These are phyloP conservation scores for Cochliopodium minus DNA, from an alignment of 208 protist species.

Conservation along the genomic window DNA sequence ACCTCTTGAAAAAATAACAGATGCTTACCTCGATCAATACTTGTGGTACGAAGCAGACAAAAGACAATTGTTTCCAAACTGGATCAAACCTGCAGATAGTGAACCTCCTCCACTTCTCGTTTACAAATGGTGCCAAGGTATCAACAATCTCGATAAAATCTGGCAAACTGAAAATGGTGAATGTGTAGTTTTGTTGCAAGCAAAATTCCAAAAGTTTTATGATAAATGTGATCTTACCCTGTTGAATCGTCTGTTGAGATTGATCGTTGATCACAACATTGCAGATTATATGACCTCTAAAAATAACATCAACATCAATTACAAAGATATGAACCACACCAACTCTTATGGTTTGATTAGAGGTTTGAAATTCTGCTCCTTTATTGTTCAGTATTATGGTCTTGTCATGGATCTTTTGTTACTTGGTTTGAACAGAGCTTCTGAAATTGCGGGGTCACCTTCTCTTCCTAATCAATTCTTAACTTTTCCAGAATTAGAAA, in stretches of 20 bases:
- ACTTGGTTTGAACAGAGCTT: slow-evolving; percentile 87
- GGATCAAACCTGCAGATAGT: slow-evolving; percentile 98
- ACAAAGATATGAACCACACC: slow-evolving; percentile 99
- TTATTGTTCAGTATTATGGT: slow-evolving; percentile 98
- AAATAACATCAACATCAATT: slow-evolving; percentile 96
- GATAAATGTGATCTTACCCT: slow-evolving; percentile 98
- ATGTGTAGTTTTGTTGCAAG: slow-evolving; percentile 90
- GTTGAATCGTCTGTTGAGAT: slow-evolving; percentile 92
- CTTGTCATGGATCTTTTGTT: slow-evolving; percentile 96
- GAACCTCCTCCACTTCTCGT: slow-evolving; percentile 95
- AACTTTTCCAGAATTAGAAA: slow-evolving; percentile 70
- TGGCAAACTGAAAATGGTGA: slow-evolving; percentile 92
- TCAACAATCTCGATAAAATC: slow-evolving; percentile 95
- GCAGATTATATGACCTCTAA: slow-evolving; percentile 99
- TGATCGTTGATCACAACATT: slow-evolving; percentile 99
- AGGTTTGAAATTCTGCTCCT: slow-evolving; percentile 98
- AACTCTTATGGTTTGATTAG: slow-evolving; percentile 95
- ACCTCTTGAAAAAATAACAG: slow-evolving; percentile 99
- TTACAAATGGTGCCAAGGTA: slow-evolving; percentile 99
- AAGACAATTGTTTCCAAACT: slow-evolving; percentile 98
- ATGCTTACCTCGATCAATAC: slow-evolving; percentile 99
- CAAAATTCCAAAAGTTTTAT: slow-evolving; percentile 90
- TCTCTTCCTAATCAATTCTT: slow-evolving; percentile 93
- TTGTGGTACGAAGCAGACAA: slow-evolving; percentile 98
- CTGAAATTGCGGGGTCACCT: slow-evolving; percentile 91